Evolutionary conservation across 1,284 basidiomycete species (phyloP), one percentile per base, ranked within the genome.

Genomic region (Hemileia vastatrix): DNA sequence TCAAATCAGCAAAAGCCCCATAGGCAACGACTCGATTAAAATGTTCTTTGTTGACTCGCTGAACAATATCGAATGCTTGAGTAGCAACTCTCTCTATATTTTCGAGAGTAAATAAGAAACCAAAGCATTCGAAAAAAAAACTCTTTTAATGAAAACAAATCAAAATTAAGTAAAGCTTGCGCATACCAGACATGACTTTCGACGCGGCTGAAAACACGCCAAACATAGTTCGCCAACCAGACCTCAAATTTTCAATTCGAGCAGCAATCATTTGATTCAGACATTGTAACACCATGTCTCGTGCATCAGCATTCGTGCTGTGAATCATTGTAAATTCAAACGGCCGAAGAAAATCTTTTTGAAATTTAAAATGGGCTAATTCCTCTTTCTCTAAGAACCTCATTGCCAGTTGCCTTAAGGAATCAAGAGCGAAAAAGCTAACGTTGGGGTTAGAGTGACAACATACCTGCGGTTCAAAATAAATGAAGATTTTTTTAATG

Each of bases 171-270:
- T 1, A 27, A 1, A 9, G n/a, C 40, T n/a, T 24, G n/a, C 18
- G 68, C 81, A 50, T 66, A 88, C 88, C 88, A 70, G 90, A 94
- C 24, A 87, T 80, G n/a, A 93, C 91, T 74, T 86, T 90, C 3
- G 93, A 93, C 0, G 94, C 92, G 9, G 94, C 91, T 27, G 93
- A 90, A 73, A 98, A 96, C 9, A 97, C 94, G 32, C 90, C 89
- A 75, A 99, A 97, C 88, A 99, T 95, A 0, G 96, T 98, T 67
- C 92, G 82, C 95, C 95, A 99, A 21, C 96, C 95, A 0, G 95
- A 98, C 31, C 95, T 86, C 78, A 99, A 84, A 75, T 98, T 98
- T 69, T 90, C 85, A 2, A 89, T 90, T 36, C 91, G 83, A 11
- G 90, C 88, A 79, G 95, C 93, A 60, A 98, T 86, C 95, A 99